A percentile compares a stretch with the other conserved stretches of the same genome.
These are phyloP conservation scores for Saccharomycopsis crataegensis DNA, from an alignment of 1,139 yeast genomes.

Conservation along the genomic window DNA sequence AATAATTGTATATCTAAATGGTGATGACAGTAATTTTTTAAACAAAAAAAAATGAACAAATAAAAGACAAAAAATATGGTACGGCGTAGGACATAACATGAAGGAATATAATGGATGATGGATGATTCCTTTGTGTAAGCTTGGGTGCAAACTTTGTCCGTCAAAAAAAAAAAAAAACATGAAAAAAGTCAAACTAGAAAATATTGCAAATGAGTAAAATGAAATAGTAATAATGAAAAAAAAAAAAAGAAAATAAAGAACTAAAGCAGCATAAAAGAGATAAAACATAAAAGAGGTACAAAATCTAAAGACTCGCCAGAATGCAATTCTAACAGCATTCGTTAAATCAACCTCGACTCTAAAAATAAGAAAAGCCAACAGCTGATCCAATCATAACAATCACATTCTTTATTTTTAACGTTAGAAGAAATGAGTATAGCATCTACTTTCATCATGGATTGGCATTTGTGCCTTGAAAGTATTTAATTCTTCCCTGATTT, in stretches of 20 bases:
- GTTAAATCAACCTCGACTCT: too few species aligned
- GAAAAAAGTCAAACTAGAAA: background rate
- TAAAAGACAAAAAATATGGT: too few species aligned
- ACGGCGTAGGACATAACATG: too few species aligned
- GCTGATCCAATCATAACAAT: background rate
- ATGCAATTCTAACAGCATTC: background rate
- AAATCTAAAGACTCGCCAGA: background rate
- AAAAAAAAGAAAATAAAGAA: background rate
- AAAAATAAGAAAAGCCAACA: background rate
- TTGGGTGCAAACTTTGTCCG: background rate
- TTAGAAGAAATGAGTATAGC: constrained; percentile 81
- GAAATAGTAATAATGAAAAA: background rate
- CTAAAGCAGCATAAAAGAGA: background rate
- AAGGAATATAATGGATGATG: too few species aligned
- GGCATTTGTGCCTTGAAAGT: constrained; percentile 72
- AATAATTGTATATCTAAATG: too few species aligned
- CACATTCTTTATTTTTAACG: too few species aligned
- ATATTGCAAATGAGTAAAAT: background rate
- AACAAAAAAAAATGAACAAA: too few species aligned
- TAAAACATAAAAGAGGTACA: background rate
- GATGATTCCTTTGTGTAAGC: too few species aligned
- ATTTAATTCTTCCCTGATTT: constrained; percentile 82
- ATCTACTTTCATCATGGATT: constrained; percentile 67
- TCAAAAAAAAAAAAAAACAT: background rate
- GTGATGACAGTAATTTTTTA: too few species aligned